Evolutionary conservation across 768 basidiomycete species (phyloP).

Genomic region (Amanita muscaria): DNA sequence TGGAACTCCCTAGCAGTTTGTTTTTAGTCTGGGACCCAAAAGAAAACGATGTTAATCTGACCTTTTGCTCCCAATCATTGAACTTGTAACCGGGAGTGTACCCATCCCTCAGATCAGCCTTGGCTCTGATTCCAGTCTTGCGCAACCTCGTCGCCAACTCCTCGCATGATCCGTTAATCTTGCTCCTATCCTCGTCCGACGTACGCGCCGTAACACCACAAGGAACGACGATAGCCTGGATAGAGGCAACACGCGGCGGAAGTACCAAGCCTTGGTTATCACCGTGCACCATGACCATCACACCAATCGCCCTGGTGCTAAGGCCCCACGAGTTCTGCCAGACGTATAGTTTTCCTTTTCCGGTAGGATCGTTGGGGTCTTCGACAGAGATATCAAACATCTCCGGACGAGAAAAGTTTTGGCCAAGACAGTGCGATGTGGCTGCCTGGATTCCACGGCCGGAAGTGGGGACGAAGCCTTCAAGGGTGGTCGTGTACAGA

Average conservation of each 20-base stretch:
- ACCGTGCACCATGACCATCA: constrained; percentile 99
- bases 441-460: constrained; percentile 96
- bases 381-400: constrained; percentile 99
- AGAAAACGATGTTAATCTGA: constrained; percentile 20
- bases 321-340: constrained; percentile 99
- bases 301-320: constrained; percentile 91
- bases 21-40: not conserved
- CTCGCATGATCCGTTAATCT: constrained; percentile 71
- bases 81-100: constrained; percentile 99
- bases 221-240: constrained; percentile 89
- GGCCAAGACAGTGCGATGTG: constrained; percentile 97
- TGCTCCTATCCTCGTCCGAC: constrained; percentile 52
- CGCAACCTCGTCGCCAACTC: constrained; percentile 67
- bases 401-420: constrained; percentile 91
- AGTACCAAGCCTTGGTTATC: constrained; percentile 96
- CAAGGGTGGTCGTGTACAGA: constrained; percentile 95
- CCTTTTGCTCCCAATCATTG: constrained; percentile 99
- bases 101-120: constrained; percentile 87
- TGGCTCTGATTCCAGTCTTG: constrained; percentile 69
- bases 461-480: constrained; percentile 95
- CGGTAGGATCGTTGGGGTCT: constrained; percentile 71
- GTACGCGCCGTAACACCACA: constrained; percentile 90
- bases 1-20: constrained; percentile 72
- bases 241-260: constrained; percentile 90
- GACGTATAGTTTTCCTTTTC: constrained; percentile 66